A percentile compares a stretch with the other conserved stretches of the same genome.
phyloP scores from a whole-genome alignment of 202 grass and related monocot species.

The Eragrostis tef region DNA sequence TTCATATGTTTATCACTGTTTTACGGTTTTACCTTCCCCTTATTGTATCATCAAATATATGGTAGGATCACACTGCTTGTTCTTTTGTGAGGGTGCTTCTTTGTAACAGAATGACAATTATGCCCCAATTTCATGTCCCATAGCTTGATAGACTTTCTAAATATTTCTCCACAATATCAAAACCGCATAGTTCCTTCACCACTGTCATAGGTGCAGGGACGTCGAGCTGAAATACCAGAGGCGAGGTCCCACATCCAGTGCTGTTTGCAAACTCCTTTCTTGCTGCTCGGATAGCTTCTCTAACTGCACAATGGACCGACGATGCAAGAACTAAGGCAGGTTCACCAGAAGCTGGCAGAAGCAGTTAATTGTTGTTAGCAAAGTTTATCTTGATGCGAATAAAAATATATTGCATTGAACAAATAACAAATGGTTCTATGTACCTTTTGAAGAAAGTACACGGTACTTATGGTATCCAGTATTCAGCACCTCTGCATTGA shows the following conservation, averaged over 20 bases:
- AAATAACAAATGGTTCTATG: not conserved
- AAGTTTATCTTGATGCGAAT: not conserved
- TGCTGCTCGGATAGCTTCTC: slow-evolving; percentile 65
- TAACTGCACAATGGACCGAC: slow-evolving; percentile 63
- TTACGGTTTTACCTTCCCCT: too few species aligned
- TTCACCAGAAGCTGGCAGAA: slow-evolving; percentile 62
- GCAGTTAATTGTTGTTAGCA: not conserved
- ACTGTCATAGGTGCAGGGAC: slow-evolving; percentile 70
- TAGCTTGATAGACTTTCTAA: slow-evolving; percentile 39
- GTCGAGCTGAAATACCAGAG: slow-evolving; percentile 52
- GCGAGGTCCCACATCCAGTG: slow-evolving; percentile 40
- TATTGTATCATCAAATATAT: not conserved
- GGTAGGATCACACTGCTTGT: not conserved
- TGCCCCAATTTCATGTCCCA: not conserved
- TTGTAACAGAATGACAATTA: not conserved
- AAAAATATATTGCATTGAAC: not conserved
- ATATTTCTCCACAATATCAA: slow-evolving; percentile 73
- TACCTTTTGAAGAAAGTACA: slow-evolving; percentile 87
- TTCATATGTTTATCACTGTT: not conserved
- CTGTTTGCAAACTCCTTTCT: slow-evolving; percentile 43
- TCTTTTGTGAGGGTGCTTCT: not conserved
- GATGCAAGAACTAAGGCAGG: slow-evolving; percentile 64
- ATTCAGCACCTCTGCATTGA: slow-evolving; percentile 73
- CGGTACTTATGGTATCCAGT: slow-evolving; percentile 68
- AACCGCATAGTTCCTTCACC: slow-evolving; percentile 75